Base-by-base conservation (phyloP, 495 filamentous ascomycete species). In the Viridothelium virens region DNA sequence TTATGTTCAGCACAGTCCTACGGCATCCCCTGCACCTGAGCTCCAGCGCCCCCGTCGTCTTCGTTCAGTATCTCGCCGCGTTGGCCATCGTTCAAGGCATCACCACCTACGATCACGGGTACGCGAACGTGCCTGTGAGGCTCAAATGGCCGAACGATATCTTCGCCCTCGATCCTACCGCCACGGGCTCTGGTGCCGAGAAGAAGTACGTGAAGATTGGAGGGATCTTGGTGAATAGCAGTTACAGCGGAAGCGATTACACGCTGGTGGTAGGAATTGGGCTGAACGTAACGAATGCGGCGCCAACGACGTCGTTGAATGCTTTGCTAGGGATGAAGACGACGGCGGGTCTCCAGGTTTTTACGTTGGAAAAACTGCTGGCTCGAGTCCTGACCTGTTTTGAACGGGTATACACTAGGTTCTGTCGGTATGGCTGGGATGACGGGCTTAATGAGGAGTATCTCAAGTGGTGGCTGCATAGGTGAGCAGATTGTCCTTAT, bases 81-180 rank as follows among this genome's bases (percentile, higher is more conserved):
- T 81, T 98, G 56, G 95, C 94, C n/a, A 89, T 91, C 39, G 88
- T 96, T 9, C 85, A 91, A 65, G 94, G 91, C 0, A 86, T 97
- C 71, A 87, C 90, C 69, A 81, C 80, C 36, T 98, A 97, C 73
- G 91, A 83, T 63, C 75, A 76, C 18, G 87, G 88, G 18, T 97
- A 95, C 74, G 79, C 82, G 44, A 77, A 83, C 0, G 68, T 96
- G 38, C 90, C 90, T 9, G 84, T 97, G 46, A 91, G 90, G 74
- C 73, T 98, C 41, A 98, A 98, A 77, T 98, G 94, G 94, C 94
- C 94, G 7, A 98, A 98, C 68, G 94, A 98, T 74, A 90, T 98
- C 67, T 97, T 78, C 74, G 92, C 90, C 0, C 79, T 83, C 11
- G 90, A 92, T 71, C 91, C 91, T 1, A 77, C 76, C 38, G 64